Conservation (phyloP, 495 filamentous ascomycete species). For the Hypomontagnella submonticulosa region DNA sequence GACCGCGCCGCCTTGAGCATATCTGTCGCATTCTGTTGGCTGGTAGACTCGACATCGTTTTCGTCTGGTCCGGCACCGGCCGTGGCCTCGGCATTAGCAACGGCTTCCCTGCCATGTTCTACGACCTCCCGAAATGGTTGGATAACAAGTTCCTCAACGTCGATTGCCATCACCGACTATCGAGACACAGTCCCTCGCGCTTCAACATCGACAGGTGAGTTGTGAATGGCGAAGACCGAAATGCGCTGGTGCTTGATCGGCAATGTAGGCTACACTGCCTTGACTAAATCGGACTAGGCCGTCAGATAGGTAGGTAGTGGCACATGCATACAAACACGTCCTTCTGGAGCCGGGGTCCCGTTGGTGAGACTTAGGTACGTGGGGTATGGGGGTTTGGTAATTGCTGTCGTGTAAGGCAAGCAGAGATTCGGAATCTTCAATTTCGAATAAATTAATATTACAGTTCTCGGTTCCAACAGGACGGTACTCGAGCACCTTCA, state of each 20-base stretch:
- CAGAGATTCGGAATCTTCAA: no score
- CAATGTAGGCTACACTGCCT: constrained; percentile 16
- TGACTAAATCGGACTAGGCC: constrained; percentile 30
- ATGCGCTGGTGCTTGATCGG: constrained; percentile 8
- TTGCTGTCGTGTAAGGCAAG: constrained; percentile 13
- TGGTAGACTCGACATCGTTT: constrained; percentile 16
- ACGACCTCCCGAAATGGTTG: constrained; percentile 53
- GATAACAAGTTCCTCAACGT: constrained; percentile 52
- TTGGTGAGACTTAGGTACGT: constrained; percentile 1
- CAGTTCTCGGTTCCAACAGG: constrained; percentile 15
- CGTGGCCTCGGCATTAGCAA: constrained; percentile 46
- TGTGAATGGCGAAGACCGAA: constrained; percentile 11
- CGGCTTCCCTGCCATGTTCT: constrained; percentile 47
- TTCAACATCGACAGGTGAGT: constrained; percentile 30
- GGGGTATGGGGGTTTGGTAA: neutral
- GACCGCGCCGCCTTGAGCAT: constrained; percentile 49
- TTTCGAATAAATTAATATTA: constrained; percentile 19
- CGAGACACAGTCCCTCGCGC: constrained; percentile 18
- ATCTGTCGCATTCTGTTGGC: constrained; percentile 15
- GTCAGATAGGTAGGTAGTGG: neutral
- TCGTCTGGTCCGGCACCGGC: constrained; percentile 28
- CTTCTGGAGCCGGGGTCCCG: constrained; percentile 16
- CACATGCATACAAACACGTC: constrained; percentile 31
- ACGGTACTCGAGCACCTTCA: constrained; percentile 20
- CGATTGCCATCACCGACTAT: constrained; percentile 48